Evolutionary conservation across 495 filamentous ascomycete species (phyloP).

Genomic region (Entonaema liquescens): DNA sequence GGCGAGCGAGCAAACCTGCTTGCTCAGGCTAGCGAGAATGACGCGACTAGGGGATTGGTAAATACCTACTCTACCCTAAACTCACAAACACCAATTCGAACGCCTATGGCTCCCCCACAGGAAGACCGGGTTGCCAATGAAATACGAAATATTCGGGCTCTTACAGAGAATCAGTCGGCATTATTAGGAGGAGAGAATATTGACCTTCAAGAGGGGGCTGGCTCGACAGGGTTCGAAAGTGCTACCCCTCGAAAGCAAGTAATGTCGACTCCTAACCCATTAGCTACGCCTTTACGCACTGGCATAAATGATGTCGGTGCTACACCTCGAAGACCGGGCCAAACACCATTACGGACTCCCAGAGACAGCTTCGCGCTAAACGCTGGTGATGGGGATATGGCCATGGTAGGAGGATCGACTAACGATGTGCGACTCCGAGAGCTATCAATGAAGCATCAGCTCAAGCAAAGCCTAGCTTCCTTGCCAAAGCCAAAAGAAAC

Average conservation of each 20-base stretch:
- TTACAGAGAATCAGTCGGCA: conserved; percentile 96
- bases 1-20: conserved; percentile 85
- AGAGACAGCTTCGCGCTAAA: conserved; percentile 91
- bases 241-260: conserved; percentile 81
- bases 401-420: conserved; percentile 78
- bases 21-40: conserved; percentile 81
- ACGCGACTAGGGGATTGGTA: conserved; percentile 83
- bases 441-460: conserved; percentile 71
- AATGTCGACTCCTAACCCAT: conserved; percentile 89
- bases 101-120: conserved; percentile 86
- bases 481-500: conserved; percentile 91
- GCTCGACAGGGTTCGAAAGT: conserved; percentile 89
- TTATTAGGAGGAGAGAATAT: conserved; percentile 95
- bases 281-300: conserved; percentile 88
- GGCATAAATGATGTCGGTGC: conserved; percentile 72
- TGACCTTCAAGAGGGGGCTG: conserved; percentile 79
- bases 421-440: conserved; percentile 80
- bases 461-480: conserved; percentile 77
- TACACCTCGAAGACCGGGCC: conserved; percentile 76
- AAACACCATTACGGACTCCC: conserved; percentile 90
- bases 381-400: conserved; percentile 67
- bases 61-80: conserved; percentile 85
- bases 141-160: conserved; percentile 89
- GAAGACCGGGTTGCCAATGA: conserved; percentile 97
- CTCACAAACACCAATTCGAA: conserved; percentile 86